These are phyloP conservation scores for Ganoderma lingzhi DNA, from an alignment of 1,284 basidiomycete species.

Conservation along the genomic window DNA sequence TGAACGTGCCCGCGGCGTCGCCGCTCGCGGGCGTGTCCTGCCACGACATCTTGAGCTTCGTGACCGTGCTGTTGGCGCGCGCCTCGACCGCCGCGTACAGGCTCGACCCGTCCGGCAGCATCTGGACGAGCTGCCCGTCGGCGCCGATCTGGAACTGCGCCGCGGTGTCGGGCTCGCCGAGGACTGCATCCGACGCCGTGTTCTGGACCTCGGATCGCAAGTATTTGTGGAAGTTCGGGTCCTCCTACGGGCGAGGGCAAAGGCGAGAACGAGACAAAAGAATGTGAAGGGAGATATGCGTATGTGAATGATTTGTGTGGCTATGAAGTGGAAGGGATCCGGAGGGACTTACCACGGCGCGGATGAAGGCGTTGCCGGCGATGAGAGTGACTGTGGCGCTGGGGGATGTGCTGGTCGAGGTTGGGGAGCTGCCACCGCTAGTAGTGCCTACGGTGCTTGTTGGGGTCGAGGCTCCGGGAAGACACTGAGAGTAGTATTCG, in stretches of 20 bases:
- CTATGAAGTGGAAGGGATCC: background rate
- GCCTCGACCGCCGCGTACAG: conserved; percentile 60
- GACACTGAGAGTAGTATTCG: conserved; percentile 60
- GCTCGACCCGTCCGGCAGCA: conserved; percentile 45
- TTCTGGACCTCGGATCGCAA: conserved; percentile 57
- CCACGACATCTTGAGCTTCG: conserved; percentile 60
- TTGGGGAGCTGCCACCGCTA: conserved; percentile 34
- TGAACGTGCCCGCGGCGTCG: conserved; percentile 53
- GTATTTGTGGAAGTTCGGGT: conserved; percentile 73
- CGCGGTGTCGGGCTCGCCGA: conserved; percentile 56
- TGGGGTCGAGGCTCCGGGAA: conserved; percentile 49
- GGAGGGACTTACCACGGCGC: conserved; percentile 58
- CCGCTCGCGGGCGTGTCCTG: conserved; percentile 52
- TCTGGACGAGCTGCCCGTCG: conserved; percentile 61
- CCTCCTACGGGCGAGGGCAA: conserved; percentile 47
- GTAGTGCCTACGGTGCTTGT: conserved; percentile 34
- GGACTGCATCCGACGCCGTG: conserved; percentile 57
- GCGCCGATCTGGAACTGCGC: conserved; percentile 61
- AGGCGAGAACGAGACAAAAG: background rate
- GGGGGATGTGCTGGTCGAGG: conserved; percentile 45
- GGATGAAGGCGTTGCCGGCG: conserved; percentile 64
- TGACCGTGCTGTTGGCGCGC: conserved; percentile 54
- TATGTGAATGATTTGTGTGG: background rate
- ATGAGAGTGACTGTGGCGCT: conserved; percentile 55
- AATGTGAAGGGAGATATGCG: background rate